A percentile compares a stretch with the other conserved stretches of the same genome.
These are phyloP conservation scores for Diaporthe sp. DNA, from an alignment of 2,329 filamentous ascomycete species.

Conservation along the genomic window DNA sequence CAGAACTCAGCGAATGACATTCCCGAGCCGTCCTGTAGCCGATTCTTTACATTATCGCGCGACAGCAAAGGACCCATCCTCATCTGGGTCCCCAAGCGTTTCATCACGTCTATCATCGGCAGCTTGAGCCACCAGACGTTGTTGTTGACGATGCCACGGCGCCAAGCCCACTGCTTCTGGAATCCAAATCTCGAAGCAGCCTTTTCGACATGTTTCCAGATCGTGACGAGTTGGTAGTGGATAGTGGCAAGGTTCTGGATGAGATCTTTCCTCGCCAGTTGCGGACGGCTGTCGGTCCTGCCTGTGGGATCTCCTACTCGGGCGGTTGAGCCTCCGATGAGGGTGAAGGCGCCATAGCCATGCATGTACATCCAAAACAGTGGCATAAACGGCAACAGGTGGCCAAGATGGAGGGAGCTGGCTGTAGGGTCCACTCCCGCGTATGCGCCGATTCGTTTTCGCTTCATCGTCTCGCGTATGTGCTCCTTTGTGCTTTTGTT, in stretches of 20 bases:
- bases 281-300: slow-evolving; percentile 72
- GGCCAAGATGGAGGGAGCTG: slow-evolving; percentile 82
- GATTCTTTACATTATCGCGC: slow-evolving; percentile 84
- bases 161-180: slow-evolving; percentile 73
- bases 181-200: slow-evolving; percentile 77
- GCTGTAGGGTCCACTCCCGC: slow-evolving; percentile 88
- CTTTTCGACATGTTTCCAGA: slow-evolving; percentile 80
- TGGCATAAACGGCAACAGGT: slow-evolving; percentile 85
- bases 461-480: slow-evolving; percentile 73
- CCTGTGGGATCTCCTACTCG: slow-evolving; percentile 84
- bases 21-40: slow-evolving; percentile 86
- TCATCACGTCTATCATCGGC: slow-evolving; percentile 80
- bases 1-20: slow-evolving; percentile 95
- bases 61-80: slow-evolving; percentile 89
- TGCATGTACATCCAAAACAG: slow-evolving; percentile 87
- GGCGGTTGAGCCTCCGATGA: slow-evolving; percentile 81
- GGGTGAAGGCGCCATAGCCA: slow-evolving; percentile 75
- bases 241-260: slow-evolving; percentile 76
- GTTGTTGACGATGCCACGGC: slow-evolving; percentile 81
- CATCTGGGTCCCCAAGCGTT: slow-evolving; percentile 78
- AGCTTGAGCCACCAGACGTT: slow-evolving; percentile 83
- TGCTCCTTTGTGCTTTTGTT: slow-evolving; percentile 48
- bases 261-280: slow-evolving; percentile 63
- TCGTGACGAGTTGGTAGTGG: slow-evolving; percentile 75
- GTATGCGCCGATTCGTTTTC: slow-evolving; percentile 79